phyloP scores from a whole-genome alignment of 768 basidiomycete species.

The Amanita brunnescens region DNA sequence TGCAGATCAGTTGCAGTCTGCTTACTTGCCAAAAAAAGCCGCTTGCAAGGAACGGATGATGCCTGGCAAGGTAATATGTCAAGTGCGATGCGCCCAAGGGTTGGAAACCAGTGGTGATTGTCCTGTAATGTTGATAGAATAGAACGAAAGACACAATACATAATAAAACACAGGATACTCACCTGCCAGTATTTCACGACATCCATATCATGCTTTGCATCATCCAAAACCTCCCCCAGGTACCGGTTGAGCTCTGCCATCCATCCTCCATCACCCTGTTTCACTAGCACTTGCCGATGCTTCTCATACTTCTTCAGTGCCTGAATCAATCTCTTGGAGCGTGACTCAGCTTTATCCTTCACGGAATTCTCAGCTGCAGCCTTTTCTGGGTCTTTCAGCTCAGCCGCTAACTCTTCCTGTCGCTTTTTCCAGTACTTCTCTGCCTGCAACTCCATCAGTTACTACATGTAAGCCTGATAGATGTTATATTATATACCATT shows the following conservation, averaged over 20 bases:
- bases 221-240: background rate
- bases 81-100: background rate
- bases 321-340: background rate
- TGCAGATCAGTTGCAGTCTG: background rate
- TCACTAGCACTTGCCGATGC: background rate
- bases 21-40: background rate
- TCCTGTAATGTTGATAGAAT: background rate
- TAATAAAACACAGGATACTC: background rate
- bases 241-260: background rate
- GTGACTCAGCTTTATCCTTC: background rate
- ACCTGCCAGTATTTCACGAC: background rate
- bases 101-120: background rate
- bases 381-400: background rate
- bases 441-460: too few species aligned
- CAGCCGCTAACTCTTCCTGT: background rate
- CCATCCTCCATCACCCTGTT: background rate
- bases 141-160: background rate
- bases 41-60: background rate
- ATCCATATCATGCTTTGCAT: background rate
- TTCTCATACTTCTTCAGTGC: background rate
- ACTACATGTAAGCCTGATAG: too few species aligned
- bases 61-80: background rate
- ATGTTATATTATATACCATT: too few species aligned
- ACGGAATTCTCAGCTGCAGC: background rate
- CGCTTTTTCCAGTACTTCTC: background rate